Evolutionary conservation across 108 stramenopile genomes (phyloP), one percentile per base, ranked within the genome.

Genomic region (Asterionellopsis glacialis): DNA sequence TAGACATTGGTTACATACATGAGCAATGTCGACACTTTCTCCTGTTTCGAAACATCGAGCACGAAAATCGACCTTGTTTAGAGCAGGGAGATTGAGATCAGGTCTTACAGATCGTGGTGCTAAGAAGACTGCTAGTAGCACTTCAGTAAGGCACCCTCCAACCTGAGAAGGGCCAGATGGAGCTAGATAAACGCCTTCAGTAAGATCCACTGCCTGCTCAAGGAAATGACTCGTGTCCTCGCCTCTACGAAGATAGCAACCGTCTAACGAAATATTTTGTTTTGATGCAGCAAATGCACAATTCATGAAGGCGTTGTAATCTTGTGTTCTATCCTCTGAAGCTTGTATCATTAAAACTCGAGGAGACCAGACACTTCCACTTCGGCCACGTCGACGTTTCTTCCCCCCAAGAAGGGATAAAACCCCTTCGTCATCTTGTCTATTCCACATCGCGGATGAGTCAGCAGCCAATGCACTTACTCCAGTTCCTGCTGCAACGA

Each of bases 301-400:
- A 61, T 94, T 94, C 89, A 94, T 94, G 11, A 94, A 59, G 44
- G 89, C 87, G 60, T 94, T 94, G 85, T 94, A 94, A 56, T 94
- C 89, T 12, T 81, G 51, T 11, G 88, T 72, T 18, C 85, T 73
- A 70, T 94, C 92, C 26, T 85, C 82, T 15, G 92, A 87, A 14
- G 89, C 88, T 74, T 94, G 92, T 10, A 94, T 63, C 38, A 94
- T 59, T 13, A 94, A 70, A 19, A 81, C 68, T 42, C 92, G 75
- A 18, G 92, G 87, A 10, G 89, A 81, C 81, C 81, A 82, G 15
- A 59, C 66, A 33, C 60, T 67, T 41, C 66, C 59, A 42, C 27
- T 28, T 33, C 33, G 33, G 1, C 18, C 51, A 38, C 51, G 63
- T 16, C 40, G 61, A 16, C 43, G 55, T 38, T 64, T 75, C 39